Base-by-base conservation (phyloP, 1,284 basidiomycete genomes). In the Marasmius fiardii region DNA sequence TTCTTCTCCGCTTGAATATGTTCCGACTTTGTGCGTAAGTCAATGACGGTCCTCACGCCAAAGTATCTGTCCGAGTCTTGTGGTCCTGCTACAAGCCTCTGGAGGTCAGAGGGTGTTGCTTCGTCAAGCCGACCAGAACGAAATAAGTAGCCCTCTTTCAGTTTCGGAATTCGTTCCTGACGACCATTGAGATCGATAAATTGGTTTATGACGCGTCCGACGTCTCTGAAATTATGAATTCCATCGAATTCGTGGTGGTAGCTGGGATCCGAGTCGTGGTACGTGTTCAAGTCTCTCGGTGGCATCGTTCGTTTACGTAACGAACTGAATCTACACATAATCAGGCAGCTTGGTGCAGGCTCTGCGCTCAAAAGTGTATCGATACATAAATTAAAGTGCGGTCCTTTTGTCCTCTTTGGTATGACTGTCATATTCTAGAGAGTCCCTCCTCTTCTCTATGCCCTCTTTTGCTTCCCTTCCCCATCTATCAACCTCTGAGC, bases 381-480 rank as follows among this genome's bases (percentile, higher is more conserved):
- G 10, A 31, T 31, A 31, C 28, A 31, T 31, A 31, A 31, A 31
- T 10, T 31, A 31, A 31, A 31, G 28, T 10, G 28, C 28, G 33
- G 47, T 49, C 47, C 47, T 49, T 49, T 49, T 26, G n/a, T 26
- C 33, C 26, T 33, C 24, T 23, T 12, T 7, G 2, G 14, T 16
- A 2, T 26, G 26, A 14, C 26, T 26, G 31, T 49, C 26, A 26
- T 3, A 4, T 20, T 49, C 58, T 5, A 75, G 70, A 28, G 82
- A 67, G 28, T 66, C 63, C 49, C 75, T 76, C 21, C 83, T 72
- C 33, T 77, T 78, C 11, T 74, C 66, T 14, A 81, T 67, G n/a
- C 79, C 71, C 33, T 49, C 47, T 26, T 49, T 49, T 4, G 26
- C 31, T 31, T 49, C 47, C 16, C 20, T 49, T 16, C 26, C 47